Conservation (phyloP, 169 alveolate species). For the Haemoproteus tartakovskyi region DNA sequence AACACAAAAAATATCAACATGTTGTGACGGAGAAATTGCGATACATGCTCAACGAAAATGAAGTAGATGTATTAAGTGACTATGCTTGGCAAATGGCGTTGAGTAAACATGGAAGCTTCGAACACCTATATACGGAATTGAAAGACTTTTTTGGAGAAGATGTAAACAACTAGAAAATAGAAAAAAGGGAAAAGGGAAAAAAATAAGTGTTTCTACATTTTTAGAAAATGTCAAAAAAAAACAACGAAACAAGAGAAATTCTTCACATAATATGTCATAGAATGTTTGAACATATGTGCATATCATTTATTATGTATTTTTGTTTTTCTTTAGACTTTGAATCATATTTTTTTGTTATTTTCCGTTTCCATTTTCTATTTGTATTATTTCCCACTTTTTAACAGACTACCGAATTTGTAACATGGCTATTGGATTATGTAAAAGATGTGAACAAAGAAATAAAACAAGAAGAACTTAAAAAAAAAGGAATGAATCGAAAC, state of each 20-base stretch:
- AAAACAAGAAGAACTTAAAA: background rate
- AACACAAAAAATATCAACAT: slow-evolving; percentile 23
- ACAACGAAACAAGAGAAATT: too few species aligned
- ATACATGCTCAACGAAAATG: slow-evolving; percentile 54
- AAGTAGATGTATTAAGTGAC: slow-evolving; percentile 57
- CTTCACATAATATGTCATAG: too few species aligned
- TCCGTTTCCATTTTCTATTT: too few species aligned
- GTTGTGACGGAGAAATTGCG: slow-evolving; percentile 47
- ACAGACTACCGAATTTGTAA: slow-evolving; percentile 32
- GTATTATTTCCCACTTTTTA: background rate
- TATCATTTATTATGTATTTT: background rate
- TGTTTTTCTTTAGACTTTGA: background rate
- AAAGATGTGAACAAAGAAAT: slow-evolving; percentile 18
- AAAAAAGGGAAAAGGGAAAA: background rate
- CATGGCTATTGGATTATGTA: slow-evolving; percentile 27
- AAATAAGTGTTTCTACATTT: background rate
- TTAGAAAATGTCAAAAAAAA: too few species aligned
- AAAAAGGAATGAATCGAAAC: slow-evolving; percentile 20
- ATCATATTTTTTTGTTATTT: background rate
- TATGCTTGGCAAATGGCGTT: slow-evolving; percentile 67
- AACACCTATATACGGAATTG: slow-evolving; percentile 32
- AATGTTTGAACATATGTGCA: too few species aligned
- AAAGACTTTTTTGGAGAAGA: slow-evolving; percentile 62
- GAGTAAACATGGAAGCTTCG: slow-evolving; percentile 22
- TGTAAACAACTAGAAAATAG: slow-evolving; percentile 4